Conservation (phyloP, 73 alveolate species). For the Paramecium pentaurelia region DNA sequence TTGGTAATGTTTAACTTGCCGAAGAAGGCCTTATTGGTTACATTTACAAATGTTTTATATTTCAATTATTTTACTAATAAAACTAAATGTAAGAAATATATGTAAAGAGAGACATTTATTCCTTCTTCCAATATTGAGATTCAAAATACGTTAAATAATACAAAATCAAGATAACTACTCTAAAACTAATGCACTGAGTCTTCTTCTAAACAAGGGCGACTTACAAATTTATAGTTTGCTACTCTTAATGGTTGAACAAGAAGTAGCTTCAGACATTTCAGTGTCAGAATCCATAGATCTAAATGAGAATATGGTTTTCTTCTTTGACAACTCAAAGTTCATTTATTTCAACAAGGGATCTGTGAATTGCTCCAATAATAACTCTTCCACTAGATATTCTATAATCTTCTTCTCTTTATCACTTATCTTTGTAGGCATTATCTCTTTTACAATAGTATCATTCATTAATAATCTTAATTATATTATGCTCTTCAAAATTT, state of each 20-base stretch:
- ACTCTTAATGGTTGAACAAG: background rate
- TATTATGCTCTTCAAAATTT: background rate
- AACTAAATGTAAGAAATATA: background rate
- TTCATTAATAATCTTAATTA: background rate
- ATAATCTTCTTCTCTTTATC: conserved; percentile 1
- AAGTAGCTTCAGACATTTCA: background rate
- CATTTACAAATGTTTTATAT: background rate
- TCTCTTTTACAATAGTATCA: background rate
- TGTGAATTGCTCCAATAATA: background rate
- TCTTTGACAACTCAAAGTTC: background rate
- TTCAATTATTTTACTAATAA: background rate
- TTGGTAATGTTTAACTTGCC: background rate
- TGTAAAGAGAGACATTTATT: background rate
- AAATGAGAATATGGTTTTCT: background rate
- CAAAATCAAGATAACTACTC: background rate
- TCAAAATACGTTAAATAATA: background rate
- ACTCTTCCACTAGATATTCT: background rate
- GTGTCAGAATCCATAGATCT: conserved; percentile 41
- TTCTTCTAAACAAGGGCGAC: background rate
- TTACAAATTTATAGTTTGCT: background rate
- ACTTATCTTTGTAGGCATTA: background rate
- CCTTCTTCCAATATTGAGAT: background rate
- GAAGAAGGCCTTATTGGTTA: background rate
- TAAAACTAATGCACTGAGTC: background rate
- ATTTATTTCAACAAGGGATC: background rate